A percentile compares a stretch with the other conserved stretches of the same genome.
Evolutionary conservation across 2,329 filamentous ascomycete genomes (phyloP).

Genomic region (Hypocreales sp.): DNA sequence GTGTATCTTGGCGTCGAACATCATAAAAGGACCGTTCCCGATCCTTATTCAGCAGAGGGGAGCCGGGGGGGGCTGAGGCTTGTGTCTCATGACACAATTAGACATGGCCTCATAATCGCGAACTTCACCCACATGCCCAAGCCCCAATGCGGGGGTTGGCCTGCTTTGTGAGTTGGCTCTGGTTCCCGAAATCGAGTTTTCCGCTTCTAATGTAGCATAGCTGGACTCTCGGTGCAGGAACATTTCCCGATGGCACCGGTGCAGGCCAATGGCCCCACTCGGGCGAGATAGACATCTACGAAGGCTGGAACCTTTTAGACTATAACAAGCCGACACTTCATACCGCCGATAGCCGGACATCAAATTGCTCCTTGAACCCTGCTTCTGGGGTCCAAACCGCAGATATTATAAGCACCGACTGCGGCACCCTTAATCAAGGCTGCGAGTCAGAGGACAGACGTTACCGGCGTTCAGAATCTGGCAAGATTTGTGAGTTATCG

Average conservation of each 20-base stretch:
- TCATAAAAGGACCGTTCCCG: conserved; percentile 4
- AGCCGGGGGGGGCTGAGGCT: no score
- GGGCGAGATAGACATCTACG: conserved; percentile 52
- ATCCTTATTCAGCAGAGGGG: conserved; percentile 52
- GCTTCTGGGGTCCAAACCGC: no score
- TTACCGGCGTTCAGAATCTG: no score
- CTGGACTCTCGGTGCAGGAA: conserved; percentile 27
- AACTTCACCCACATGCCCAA: conserved; percentile 34
- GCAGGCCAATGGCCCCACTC: conserved; percentile 40
- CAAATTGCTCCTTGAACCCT: no score
- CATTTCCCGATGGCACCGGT: no score
- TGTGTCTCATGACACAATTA: conserved; percentile 44
- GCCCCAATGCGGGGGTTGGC: conserved; percentile 52
- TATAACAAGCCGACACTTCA: conserved; percentile 41
- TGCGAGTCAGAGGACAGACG: no score
- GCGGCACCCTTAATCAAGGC: no score
- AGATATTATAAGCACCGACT: no score
- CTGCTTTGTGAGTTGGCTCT: conserved; percentile 35
- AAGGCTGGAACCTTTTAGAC: conserved; percentile 40
- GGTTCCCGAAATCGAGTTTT: no score
- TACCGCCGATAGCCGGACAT: no score
- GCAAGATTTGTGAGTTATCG: no score
- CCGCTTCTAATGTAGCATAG: no score
- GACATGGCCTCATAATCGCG: conserved; percentile 49
- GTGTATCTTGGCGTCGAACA: conserved; percentile 21